Base-by-base conservation (phyloP, 768 basidiomycete genomes). In the Rhodosporidiobolus sp. region DNA sequence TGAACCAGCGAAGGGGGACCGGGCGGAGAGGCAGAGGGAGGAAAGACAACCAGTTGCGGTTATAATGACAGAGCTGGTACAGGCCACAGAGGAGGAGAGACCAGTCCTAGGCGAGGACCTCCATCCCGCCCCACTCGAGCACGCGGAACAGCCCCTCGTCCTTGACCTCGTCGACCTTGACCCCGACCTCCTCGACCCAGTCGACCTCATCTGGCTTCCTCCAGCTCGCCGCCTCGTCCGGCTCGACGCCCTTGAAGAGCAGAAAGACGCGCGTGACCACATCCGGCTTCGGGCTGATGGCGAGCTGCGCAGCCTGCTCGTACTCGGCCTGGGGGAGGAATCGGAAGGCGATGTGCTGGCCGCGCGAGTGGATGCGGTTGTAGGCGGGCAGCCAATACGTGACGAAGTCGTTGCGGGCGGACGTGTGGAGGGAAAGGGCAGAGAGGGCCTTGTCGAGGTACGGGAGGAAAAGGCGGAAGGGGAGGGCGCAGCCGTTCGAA, bases 281-380 rank as follows among this genome's bases (percentile, higher is more conserved):
- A 64, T 84, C 84, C 24, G 85, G 85, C 45, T 69, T 49, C 3
- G 85, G 85, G 1, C 63, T 68, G 56, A 86, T 69, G 3, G 74
- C 73, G 19, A 86, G 79, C 0, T 77, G 81, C 1, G 83, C 85
- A 0, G 84, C 81, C 14, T 70, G 65, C 63, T 83, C 83, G 73
- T 84, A 86, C 30, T 81, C 80, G 2, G 77, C 76, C 69, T 85
- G 85, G 4, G 84, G 80, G 14, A 85, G 54, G 78, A 86, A 85
- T 6, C 84, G 82, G 38, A 86, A 78, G 3, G 84, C 84, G 59
- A 86, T 76, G 66, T 83, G 73, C 30, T 79, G 77, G 77, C 84
- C 81, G 24, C 95, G 94, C 8, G 77, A 96, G 90, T 24, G 94
- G 96, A 67, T 62, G 65, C 81, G 83, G 48, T 81, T 73, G 50